Conservation (phyloP, 1,284 basidiomycete genomes). For the Ceraceosorus guamensis region DNA sequence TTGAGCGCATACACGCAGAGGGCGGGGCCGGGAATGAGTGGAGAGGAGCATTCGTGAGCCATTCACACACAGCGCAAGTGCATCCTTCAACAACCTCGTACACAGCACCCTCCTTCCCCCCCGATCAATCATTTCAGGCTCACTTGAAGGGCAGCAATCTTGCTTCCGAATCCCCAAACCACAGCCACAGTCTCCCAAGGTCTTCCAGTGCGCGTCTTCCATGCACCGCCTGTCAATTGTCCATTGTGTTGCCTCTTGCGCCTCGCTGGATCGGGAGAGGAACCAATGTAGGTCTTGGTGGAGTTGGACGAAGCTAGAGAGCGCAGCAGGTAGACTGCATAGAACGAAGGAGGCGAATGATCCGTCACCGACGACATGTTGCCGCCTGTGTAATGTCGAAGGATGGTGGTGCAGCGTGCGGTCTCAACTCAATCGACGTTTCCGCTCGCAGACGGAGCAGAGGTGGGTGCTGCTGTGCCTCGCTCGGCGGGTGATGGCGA, state of each 20-base stretch:
- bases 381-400: too few relatives aligned
- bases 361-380: conserved; percentile 44
- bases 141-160: conserved; percentile 62
- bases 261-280: conserved; percentile 70
- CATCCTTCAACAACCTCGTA: neutral
- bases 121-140: neutral
- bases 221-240: conserved; percentile 66
- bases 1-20: conserved; percentile 24
- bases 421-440: too few relatives aligned
- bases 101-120: neutral
- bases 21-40: neutral
- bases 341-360: conserved; percentile 68
- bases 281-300: conserved; percentile 63
- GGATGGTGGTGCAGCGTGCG: too few relatives aligned
- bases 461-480: too few relatives aligned
- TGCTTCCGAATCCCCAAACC: conserved; percentile 78
- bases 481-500: too few relatives aligned
- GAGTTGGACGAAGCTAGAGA: conserved; percentile 17
- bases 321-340: conserved; percentile 79
- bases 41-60: neutral
- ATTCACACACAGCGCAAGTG: neutral
- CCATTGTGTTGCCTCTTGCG: conserved; percentile 81
- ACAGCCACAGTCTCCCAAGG: conserved; percentile 89
- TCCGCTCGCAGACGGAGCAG: too few relatives aligned
- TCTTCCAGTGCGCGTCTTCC: conserved; percentile 62